These are phyloP conservation scores for Geosmithia morbida DNA, from an alignment of 2,329 filamentous ascomycete species.

Conservation along the genomic window DNA sequence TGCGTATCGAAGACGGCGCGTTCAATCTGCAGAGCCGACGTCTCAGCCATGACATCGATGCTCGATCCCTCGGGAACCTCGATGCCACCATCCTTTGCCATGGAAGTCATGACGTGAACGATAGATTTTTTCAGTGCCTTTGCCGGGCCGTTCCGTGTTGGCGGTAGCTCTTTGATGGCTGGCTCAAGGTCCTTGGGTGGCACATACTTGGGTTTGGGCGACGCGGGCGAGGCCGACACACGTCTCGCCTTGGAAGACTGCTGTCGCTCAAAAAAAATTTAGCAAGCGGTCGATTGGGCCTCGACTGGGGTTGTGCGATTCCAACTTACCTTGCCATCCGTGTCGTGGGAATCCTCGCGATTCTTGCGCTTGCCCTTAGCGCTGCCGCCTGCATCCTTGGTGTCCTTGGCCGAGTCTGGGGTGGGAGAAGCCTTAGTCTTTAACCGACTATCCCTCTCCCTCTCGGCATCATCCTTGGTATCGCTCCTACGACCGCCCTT, in stretches of 20 bases:
- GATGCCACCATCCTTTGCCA: slow-evolving; percentile 52
- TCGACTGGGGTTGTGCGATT: background rate
- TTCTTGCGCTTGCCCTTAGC: slow-evolving; percentile 38
- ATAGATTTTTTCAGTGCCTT: slow-evolving; percentile 59
- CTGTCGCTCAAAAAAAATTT: background rate
- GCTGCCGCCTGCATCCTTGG: slow-evolving; percentile 26
- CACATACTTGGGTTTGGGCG: slow-evolving; percentile 21
- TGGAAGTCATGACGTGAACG: slow-evolving; percentile 45
- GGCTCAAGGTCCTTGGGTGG: slow-evolving; percentile 36
- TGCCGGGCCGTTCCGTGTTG: slow-evolving; percentile 52
- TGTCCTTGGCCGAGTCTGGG: slow-evolving; percentile 29
- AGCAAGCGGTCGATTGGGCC: background rate
- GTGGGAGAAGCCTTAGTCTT: slow-evolving; percentile 11
- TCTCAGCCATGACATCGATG: slow-evolving; percentile 49
- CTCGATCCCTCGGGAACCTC: slow-evolving; percentile 48
- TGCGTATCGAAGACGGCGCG: slow-evolving; percentile 48
- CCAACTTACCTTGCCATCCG: slow-evolving; percentile 23
- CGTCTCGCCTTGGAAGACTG: slow-evolving; percentile 35
- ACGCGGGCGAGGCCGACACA: slow-evolving; percentile 31
- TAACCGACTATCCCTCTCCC: slow-evolving; percentile 12
- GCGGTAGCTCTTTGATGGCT: slow-evolving; percentile 40
- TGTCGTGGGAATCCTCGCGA: slow-evolving; percentile 40
- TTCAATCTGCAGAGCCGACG: slow-evolving; percentile 67
- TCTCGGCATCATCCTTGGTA: slow-evolving; percentile 42
- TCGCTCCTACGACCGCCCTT: slow-evolving; percentile 51